phyloP scores from a whole-genome alignment of 176 grass and related monocot species.

The Aegilops tauschii region DNA sequence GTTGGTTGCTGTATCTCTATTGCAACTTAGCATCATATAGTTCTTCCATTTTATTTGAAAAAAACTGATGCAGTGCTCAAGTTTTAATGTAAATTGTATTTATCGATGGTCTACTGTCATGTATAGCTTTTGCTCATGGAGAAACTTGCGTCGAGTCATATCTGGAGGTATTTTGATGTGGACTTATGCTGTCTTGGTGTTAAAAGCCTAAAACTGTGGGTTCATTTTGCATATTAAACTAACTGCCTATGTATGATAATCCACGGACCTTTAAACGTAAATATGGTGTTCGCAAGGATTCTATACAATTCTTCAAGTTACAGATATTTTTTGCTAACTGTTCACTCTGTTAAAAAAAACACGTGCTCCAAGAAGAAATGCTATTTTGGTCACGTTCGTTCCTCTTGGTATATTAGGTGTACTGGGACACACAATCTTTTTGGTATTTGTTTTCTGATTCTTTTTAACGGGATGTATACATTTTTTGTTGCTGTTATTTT shows the following conservation, averaged over 20 bases:
- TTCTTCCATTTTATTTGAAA: background rate
- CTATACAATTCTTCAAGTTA: background rate
- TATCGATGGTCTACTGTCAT: background rate
- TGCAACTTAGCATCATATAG: background rate
- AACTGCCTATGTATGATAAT: background rate
- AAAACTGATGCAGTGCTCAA: background rate
- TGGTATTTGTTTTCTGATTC: background rate
- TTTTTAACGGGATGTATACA: background rate
- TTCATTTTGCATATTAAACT: background rate
- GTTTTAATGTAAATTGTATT: slow-evolving; percentile 21
- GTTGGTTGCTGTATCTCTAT: background rate
- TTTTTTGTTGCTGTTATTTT: slow-evolving; percentile 9
- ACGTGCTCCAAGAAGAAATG: background rate
- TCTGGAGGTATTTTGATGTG: background rate
- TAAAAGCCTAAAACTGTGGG: background rate
- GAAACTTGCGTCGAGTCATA: background rate
- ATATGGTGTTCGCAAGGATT: background rate
- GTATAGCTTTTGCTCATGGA: background rate
- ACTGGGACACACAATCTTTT: background rate
- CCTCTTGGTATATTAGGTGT: background rate
- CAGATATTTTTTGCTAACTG: background rate
- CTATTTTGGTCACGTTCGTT: background rate
- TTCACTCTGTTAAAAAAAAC: background rate
- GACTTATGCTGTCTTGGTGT: background rate
- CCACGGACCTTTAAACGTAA: background rate